Percentiles rank a stretch among this genome's conserved stretches.
These are phyloP conservation scores for Fusarium subtropicale DNA, from an alignment of 2,329 filamentous ascomycete genomes.

Conservation along the genomic window DNA sequence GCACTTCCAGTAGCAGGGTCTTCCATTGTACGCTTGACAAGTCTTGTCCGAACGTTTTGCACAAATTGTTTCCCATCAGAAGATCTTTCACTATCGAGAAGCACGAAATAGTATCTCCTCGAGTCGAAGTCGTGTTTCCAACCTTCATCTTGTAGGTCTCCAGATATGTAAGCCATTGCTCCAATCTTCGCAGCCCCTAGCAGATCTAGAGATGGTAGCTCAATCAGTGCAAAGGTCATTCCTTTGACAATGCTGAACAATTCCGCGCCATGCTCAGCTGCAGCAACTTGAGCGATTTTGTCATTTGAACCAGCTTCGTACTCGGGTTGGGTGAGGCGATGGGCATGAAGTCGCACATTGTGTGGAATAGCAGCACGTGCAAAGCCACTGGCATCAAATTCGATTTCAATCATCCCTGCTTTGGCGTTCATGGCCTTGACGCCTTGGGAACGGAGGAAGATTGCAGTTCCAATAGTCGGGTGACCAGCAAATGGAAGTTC, in stretches of 20 bases:
- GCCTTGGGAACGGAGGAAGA: constrained; percentile 56
- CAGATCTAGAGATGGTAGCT: constrained; percentile 69
- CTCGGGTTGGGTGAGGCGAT: constrained; percentile 48
- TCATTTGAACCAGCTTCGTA: constrained; percentile 36
- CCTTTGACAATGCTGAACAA: constrained; percentile 75
- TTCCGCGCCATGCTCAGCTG: constrained; percentile 56
- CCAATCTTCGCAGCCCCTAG: constrained; percentile 58
- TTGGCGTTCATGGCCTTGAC: constrained; percentile 62
- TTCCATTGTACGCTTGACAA: constrained; percentile 64
- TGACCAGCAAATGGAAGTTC: constrained; percentile 73
- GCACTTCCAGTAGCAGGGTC: constrained; percentile 73
- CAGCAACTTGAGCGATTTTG: constrained; percentile 33
- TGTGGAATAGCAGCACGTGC: constrained; percentile 74
- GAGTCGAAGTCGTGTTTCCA: constrained; percentile 65
- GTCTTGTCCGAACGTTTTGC: constrained; percentile 64
- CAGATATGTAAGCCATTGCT: constrained; percentile 50
- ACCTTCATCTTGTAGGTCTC: constrained; percentile 58
- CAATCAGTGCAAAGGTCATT: constrained; percentile 76
- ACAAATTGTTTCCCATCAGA: constrained; percentile 38
- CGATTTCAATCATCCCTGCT: constrained; percentile 65
- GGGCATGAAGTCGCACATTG: constrained; percentile 69
- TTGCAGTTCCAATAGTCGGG: constrained; percentile 67
- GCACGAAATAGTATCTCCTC: constrained; percentile 69
- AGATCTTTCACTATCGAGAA: constrained; percentile 42
- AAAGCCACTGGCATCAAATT: constrained; percentile 50